Base-by-base conservation (phyloP, 2,329 filamentous ascomycete genomes). In the Cyphellophora attinorum region DNA sequence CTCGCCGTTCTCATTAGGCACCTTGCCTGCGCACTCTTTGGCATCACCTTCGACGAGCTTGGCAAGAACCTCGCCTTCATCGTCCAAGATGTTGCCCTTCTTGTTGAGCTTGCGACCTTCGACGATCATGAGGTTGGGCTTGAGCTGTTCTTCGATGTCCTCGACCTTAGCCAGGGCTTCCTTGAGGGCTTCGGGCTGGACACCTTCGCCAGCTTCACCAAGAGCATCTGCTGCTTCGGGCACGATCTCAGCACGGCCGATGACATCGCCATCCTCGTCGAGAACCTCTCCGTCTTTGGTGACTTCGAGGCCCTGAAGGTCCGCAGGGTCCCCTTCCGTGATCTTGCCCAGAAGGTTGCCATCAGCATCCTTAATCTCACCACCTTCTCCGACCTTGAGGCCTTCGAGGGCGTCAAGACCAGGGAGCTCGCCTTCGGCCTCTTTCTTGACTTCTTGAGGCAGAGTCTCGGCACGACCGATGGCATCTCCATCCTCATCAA, bases 381-480 rank as follows among this genome's bases (percentile, higher is more conserved):
- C 73, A 19, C 72, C 70, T 32, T 69, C 64, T 18, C 69, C 58
- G 14, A 75, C 68, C 29, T 57, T 48, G 3, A 58, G 45, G 3
- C 57, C 59, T 12, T 57, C 52, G 8, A 61, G 50, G 28, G 54
- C 52, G 17, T 57, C 51, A 10, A 59, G 32, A 31, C 53, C 53
- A 17, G 52, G 55, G 12, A 58, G 52, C 44, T 68, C 65, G 27
- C 63, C 64, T 59, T 65, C 51, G 30, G 62, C 68, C 27, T 64
- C 62, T 38, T 69, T 62, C 19, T 67, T 62, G 40, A 68, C 65
- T 34, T 68, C 45, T 31, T 48, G 49, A 19, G 50, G 46, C 11
- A 53, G 35, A 32, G 52, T 54, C 27, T 54, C 61, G 3, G 49
- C 54, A 12, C 52, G 55, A 5, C 55, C 58, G 31, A 59, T 53